These are phyloP conservation scores for Pleodorina starrii DNA, from an alignment of 139 green algal genomes.

Conservation along the genomic window DNA sequence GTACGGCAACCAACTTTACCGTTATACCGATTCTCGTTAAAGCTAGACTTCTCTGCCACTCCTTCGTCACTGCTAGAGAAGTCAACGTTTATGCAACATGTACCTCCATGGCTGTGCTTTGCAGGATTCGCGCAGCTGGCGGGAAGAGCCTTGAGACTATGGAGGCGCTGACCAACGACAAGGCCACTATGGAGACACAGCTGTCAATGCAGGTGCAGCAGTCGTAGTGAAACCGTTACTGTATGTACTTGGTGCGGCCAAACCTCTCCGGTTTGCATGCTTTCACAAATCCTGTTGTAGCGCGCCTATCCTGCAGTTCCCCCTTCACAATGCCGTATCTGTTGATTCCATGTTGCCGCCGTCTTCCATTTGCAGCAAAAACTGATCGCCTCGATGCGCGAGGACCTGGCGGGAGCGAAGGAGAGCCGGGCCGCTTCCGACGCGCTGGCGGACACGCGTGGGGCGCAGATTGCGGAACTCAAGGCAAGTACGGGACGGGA, in stretches of 20 bases:
- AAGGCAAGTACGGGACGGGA: constrained; percentile 68
- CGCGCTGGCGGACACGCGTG: constrained; percentile 51
- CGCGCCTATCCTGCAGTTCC: neutral
- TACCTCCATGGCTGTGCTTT: neutral
- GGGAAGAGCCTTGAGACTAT: constrained; percentile 69
- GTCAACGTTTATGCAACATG: too few relatives aligned
- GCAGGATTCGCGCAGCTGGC: constrained; percentile 42
- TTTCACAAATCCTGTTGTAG: too few relatives aligned
- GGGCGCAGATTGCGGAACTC: constrained; percentile 62
- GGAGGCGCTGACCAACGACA: constrained; percentile 68
- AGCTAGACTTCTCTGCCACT: too few relatives aligned
- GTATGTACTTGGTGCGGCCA: neutral
- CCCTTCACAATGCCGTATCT: too few relatives aligned
- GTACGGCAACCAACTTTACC: too few relatives aligned
- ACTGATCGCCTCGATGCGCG: constrained; percentile 64
- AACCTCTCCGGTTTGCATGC: too few relatives aligned
- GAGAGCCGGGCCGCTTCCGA: constrained; percentile 66
- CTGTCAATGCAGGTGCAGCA: constrained; percentile 66
- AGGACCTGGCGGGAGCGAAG: constrained; percentile 67
- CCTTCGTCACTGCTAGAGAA: too few relatives aligned
- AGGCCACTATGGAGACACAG: constrained; percentile 73
- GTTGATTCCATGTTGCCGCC: neutral
- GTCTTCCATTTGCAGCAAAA: constrained; percentile 46
- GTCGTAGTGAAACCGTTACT: neutral
- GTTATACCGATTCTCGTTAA: too few relatives aligned